These are phyloP conservation scores for Prunus mongolica DNA, from an alignment of 306 rosid genomes.

Conservation along the genomic window DNA sequence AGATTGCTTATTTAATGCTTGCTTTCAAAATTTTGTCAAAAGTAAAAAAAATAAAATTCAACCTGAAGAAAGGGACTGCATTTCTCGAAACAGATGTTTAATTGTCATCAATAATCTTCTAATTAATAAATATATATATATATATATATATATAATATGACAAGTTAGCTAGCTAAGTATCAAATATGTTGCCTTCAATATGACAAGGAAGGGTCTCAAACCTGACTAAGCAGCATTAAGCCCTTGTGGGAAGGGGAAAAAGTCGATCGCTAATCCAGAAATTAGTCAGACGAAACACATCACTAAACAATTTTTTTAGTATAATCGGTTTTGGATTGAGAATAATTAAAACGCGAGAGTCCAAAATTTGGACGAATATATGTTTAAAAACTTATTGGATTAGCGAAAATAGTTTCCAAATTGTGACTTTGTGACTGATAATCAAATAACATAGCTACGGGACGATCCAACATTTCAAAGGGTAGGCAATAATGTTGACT, in stretches of 20 bases:
- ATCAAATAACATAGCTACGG: not conserved
- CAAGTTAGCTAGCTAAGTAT: not conserved
- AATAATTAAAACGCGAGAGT: not conserved
- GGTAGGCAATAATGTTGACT: slow-evolving; percentile 13
- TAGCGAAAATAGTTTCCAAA: not conserved
- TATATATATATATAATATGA: not conserved
- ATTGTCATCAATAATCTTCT: not conserved
- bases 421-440: not conserved
- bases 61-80: not conserved
- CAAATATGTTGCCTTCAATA: not conserved
- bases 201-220: not conserved
- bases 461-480: not conserved
- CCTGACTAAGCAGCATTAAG: not conserved
- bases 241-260: not conserved
- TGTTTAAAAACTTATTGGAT: not conserved
- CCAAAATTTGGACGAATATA: not conserved
- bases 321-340: not conserved
- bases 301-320: not conserved
- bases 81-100: not conserved
- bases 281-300: not conserved
- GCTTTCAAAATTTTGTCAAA: not conserved
- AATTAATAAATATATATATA: too few relatives aligned
- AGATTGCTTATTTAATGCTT: not conserved
- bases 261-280: not conserved
- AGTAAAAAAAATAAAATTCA: not conserved